These are phyloP conservation scores for Stramenopiles sp. DNA, from an alignment of 352 stramenopile genomes.

Conservation along the genomic window DNA sequence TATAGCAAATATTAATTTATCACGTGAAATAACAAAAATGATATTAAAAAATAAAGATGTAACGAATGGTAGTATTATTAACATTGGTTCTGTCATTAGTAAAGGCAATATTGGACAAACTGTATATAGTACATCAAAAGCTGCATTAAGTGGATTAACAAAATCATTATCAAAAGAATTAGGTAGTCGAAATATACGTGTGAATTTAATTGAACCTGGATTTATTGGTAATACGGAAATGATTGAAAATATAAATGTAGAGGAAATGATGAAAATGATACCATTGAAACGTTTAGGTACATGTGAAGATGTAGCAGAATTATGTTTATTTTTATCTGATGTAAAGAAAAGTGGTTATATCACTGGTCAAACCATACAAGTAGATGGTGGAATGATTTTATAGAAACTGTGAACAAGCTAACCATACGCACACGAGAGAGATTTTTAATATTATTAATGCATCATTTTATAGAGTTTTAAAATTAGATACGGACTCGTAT, in stretches of 20 bases:
- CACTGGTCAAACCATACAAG: not conserved
- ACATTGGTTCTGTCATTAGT: slow-evolving; percentile 50
- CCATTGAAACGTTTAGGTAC: slow-evolving; percentile 36
- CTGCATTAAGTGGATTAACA: slow-evolving; percentile 41
- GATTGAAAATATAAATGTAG: slow-evolving; percentile 30
- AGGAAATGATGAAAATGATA: slow-evolving; percentile 31
- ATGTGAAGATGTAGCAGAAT: slow-evolving; percentile 42
- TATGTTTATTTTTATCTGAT: slow-evolving; percentile 40
- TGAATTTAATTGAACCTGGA: slow-evolving; percentile 58
- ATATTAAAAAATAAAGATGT: slow-evolving; percentile 42
- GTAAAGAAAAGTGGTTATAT: not conserved
- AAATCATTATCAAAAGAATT: slow-evolving; percentile 55
- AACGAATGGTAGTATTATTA: slow-evolving; percentile 38
- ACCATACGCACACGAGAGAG: too few relatives aligned
- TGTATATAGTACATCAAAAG: slow-evolving; percentile 53
- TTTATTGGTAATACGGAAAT: slow-evolving; percentile 51
- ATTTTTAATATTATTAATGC: too few relatives aligned
- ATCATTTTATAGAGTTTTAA: too few relatives aligned
- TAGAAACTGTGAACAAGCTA: too few relatives aligned
- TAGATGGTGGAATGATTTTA: not conserved
- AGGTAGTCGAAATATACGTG: slow-evolving; percentile 46
- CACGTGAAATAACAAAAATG: slow-evolving; percentile 39
- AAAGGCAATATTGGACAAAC: slow-evolving; percentile 46
- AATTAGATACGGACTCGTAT: too few relatives aligned
- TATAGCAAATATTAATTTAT: slow-evolving; percentile 40